phyloP scores from a whole-genome alignment of 345 rosid genomes.

The Hypericum androsaemum region DNA sequence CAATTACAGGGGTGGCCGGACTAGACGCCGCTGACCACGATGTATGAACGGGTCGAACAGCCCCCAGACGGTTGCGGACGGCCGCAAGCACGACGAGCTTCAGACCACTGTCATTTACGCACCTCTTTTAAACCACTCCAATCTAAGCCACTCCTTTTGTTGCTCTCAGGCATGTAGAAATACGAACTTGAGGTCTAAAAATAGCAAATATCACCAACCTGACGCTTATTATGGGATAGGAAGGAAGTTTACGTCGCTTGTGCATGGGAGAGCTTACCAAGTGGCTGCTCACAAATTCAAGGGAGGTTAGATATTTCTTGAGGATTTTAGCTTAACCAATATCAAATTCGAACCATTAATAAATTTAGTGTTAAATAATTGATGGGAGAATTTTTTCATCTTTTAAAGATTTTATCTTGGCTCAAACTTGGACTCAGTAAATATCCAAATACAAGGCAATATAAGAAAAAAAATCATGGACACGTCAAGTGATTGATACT shows the following conservation, averaged over 20 bases:
- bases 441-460: no score
- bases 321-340: conserved; percentile 26
- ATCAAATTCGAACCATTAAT: no score
- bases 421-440: no score
- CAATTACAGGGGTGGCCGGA: conserved; percentile 28
- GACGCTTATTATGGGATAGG: no score
- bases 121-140: conserved; percentile 20
- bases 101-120: conserved; percentile 44
- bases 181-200: not conserved
- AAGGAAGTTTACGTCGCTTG: not conserved
- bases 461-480: no score
- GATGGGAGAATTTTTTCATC: no score
- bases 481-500: no score
- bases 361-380: no score
- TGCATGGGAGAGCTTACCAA: conserved; percentile 5
- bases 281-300: conserved; percentile 14
- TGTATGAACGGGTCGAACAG: conserved; percentile 8
- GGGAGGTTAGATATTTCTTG: conserved; percentile 24
- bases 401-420: no score
- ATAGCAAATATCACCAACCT: not conserved
- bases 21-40: conserved; percentile 2
- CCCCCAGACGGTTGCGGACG: conserved; percentile 13
- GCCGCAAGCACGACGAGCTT: conserved; percentile 36
- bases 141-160: conserved; percentile 11
- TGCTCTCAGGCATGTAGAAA: not conserved